A percentile compares a stretch with the other conserved stretches of the same genome.
Evolutionary conservation across 2,329 filamentous ascomycete genomes (phyloP).

Genomic region (Xylaria digitata): DNA sequence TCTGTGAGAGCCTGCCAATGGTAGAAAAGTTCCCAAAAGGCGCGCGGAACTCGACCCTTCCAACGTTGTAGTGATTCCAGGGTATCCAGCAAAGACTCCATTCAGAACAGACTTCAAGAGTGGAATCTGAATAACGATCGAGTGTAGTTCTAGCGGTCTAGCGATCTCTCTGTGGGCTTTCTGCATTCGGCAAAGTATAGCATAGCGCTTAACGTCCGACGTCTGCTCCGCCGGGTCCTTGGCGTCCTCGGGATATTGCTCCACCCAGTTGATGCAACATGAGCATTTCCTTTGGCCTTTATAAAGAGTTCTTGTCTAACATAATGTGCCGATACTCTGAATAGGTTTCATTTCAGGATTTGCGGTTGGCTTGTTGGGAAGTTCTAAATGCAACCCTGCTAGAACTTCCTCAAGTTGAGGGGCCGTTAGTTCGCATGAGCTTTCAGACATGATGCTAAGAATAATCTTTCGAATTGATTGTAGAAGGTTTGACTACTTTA

Average conservation of each 20-base stretch:
- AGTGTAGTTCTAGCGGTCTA: background rate
- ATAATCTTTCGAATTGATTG: too few relatives aligned
- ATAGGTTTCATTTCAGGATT: too few relatives aligned
- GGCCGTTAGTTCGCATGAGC: too few relatives aligned
- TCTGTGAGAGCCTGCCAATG: background rate
- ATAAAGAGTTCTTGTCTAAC: background rate
- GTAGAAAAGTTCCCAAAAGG: slow-evolving; percentile 2
- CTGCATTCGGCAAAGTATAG: background rate
- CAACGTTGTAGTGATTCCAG: background rate
- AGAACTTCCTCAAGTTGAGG: too few relatives aligned
- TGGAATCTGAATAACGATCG: background rate
- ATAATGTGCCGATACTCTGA: too few relatives aligned
- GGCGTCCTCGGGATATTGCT: background rate
- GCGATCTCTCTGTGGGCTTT: background rate
- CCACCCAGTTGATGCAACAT: slow-evolving; percentile 14
- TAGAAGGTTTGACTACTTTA: too few relatives aligned
- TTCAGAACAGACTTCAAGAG: background rate
- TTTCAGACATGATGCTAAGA: too few relatives aligned
- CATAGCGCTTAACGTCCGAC: background rate
- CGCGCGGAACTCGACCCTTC: background rate
- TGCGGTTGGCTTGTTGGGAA: too few relatives aligned
- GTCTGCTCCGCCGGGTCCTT: background rate
- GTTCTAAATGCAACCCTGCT: too few relatives aligned
- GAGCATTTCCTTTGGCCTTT: background rate
- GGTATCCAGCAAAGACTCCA: background rate